Evolutionary conservation across 257 asterid species (phyloP).

Genomic region (Marsdenia floribunda): DNA sequence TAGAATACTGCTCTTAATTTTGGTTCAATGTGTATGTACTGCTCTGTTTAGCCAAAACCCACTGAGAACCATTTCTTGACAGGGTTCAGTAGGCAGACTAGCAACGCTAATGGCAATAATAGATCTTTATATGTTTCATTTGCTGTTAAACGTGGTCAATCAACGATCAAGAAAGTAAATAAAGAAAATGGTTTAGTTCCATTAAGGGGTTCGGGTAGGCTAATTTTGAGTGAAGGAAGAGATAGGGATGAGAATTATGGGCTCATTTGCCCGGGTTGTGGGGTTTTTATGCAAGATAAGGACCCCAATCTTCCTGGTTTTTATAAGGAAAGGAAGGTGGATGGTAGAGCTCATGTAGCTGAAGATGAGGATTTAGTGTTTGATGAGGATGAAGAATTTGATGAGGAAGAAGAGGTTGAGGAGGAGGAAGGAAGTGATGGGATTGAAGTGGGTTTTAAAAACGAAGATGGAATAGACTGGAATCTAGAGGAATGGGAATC

Average conservation of each 20-base stretch:
- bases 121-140: slow-evolving; percentile 21
- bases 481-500: slow-evolving; percentile 63
- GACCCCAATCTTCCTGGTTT: slow-evolving; percentile 82
- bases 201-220: slow-evolving; percentile 41
- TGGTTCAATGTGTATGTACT: slow-evolving; percentile 11
- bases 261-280: slow-evolving; percentile 87
- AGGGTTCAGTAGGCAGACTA: slow-evolving; percentile 31
- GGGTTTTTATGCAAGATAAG: slow-evolving; percentile 83
- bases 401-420: slow-evolving; percentile 36
- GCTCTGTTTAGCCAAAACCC: slow-evolving; percentile 6
- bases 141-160: slow-evolving; percentile 38
- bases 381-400: slow-evolving; percentile 42
- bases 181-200: slow-evolving; percentile 25
- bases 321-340: slow-evolving; percentile 47
- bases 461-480: slow-evolving; percentile 43
- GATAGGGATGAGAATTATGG: slow-evolving; percentile 71
- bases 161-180: slow-evolving; percentile 34
- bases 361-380: slow-evolving; percentile 27
- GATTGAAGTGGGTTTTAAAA: slow-evolving; percentile 32
- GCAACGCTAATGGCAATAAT: slow-evolving; percentile 21
- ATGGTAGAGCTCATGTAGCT: slow-evolving; percentile 24
- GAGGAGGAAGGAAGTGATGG: slow-evolving; percentile 23
- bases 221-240: slow-evolving; percentile 78
- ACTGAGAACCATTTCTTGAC: slow-evolving; percentile 18
- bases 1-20: background rate